Base-by-base conservation (phyloP, 352 stramenopile species). In the Globisporangium perplexum region DNA sequence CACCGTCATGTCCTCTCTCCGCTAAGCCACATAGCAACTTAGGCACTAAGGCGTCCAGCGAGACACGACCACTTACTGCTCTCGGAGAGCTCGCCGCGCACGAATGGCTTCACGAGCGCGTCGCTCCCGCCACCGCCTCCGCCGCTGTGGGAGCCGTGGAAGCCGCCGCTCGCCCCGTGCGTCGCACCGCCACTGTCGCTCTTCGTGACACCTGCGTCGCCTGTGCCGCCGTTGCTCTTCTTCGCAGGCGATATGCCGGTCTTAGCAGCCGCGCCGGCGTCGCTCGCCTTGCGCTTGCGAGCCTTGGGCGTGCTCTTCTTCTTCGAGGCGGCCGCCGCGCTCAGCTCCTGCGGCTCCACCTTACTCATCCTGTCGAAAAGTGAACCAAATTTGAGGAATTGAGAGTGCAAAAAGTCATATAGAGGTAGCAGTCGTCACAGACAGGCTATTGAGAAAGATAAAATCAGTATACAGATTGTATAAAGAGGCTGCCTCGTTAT, bases 21-120 rank as follows among this genome's bases (percentile, higher is more conserved):
- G 28, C 18, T 30, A 0, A 0, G 18, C 23, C 48, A 43, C 22
- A 28, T 48, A 14, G 49, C 14, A 38, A 1, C 5, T 1, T n/a
- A n/a, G n/a, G n/a, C n/a, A n/a, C n/a, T n/a, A n/a, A n/a, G n/a
- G n/a, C n/a, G n/a, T n/a, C n/a, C n/a, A n/a, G n/a, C n/a, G n/a
- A n/a, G n/a, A n/a, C n/a, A n/a, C n/a, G n/a, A n/a, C n/a, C 3
- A 46, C 41, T 8, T 77, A 95, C 84, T 88, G 66, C 78, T 95
- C 23, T 95, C 81, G 11, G 76, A 61, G 35, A 95, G 63, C 54
- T 93, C 84, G 7, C 84, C 84, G 35, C 80, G 78, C 20, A 87
- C 66, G 43, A 92, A 89, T 5, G 83, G 83, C 62, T 94, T 94
- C 38, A 85, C 54, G 15, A 65, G 60, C 7, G 47, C 36, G n/a